Base-by-base conservation (phyloP, 1,284 basidiomycete species). In the Irpex rosettiformis region DNA sequence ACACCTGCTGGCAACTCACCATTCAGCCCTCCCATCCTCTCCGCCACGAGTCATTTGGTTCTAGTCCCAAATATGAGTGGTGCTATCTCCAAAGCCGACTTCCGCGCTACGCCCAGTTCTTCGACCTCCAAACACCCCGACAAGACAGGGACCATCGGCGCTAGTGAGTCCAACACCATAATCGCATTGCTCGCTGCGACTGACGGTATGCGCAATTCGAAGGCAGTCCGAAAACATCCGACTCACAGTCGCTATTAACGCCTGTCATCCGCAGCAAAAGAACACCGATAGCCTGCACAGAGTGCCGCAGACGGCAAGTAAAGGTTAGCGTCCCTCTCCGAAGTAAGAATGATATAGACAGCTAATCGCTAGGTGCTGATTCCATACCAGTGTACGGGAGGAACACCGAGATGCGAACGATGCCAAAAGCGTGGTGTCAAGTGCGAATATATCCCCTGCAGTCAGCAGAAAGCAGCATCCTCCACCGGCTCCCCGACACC, bases 281-380 rank as follows among this genome's bases (percentile, higher is more conserved):
- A 57, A 77, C 77, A 1, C 72, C 76, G 24, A 78, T 83, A 62
- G 83, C 83, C 8, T 85, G 83, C 67, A 72, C 69, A 1, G 71
- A 73, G 58, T 85, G 83, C 65, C 78, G 83, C n/a, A 67, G 70
- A 40, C 75, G 79, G 10, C 83, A 85, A 69, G 76, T 83, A 56
- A 82, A 79, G 72, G 83, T 80, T 60, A 48, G 67, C 42, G n/a
- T 51, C 29, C 33, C 8, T 33, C 27, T 11, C 48, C 16, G 33
- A 28, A 27, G 22, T 11, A 6, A 28, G 22, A 27, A 11, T n/a
- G 48, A 27, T 10, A 10, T 22, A 8, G 24, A 22, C n/a, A n/a
- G 24, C 24, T 22, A 27, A 28, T 8, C 48, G 27, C 13, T 24
- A n/a, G 18, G 24, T 27, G 10, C n/a, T 55, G 21, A 29, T 47